Conservation (phyloP, 441 rosid species). For the Pelargonium exstipulatum region DNA sequence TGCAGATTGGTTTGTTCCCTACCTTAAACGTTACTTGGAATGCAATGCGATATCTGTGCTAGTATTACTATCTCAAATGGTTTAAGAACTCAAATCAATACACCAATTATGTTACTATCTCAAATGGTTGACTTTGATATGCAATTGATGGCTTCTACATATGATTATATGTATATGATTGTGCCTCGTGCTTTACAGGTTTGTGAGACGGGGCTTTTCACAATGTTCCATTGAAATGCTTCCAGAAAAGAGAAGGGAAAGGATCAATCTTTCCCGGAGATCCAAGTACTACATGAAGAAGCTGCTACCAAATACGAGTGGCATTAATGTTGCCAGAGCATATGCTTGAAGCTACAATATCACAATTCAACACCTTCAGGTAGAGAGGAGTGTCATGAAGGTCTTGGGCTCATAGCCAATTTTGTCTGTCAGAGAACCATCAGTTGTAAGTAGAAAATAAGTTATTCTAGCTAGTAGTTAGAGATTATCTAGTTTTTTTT, state of each 20-base stretch:
- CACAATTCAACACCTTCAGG: too few relatives aligned
- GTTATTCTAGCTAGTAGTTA: too few relatives aligned
- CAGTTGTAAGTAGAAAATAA: too few relatives aligned
- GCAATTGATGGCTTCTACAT: too few relatives aligned
- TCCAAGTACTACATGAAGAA: constrained; percentile 83
- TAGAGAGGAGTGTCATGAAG: not conserved
- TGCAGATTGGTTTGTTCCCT: constrained; percentile 61
- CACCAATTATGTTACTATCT: not conserved
- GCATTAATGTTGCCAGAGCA: constrained; percentile 41
- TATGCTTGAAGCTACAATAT: constrained; percentile 16
- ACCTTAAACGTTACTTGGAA: not conserved
- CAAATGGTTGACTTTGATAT: too few relatives aligned
- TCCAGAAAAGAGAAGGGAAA: constrained; percentile 59
- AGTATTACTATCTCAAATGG: not conserved
- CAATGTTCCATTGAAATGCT: constrained; percentile 66
- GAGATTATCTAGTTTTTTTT: too few relatives aligned
- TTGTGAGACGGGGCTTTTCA: constrained; percentile 70
- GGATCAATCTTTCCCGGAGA: constrained; percentile 65
- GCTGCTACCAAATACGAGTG: constrained; percentile 60
- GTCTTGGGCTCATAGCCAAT: not conserved
- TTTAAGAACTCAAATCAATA: not conserved
- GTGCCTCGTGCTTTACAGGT: constrained; percentile 37
- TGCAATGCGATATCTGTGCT: constrained; percentile 1
- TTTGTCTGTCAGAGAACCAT: not conserved
- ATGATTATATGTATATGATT: not conserved